These are phyloP conservation scores for Solanum dulcamara DNA, from an alignment of 257 asterid genomes.

Conservation along the genomic window DNA sequence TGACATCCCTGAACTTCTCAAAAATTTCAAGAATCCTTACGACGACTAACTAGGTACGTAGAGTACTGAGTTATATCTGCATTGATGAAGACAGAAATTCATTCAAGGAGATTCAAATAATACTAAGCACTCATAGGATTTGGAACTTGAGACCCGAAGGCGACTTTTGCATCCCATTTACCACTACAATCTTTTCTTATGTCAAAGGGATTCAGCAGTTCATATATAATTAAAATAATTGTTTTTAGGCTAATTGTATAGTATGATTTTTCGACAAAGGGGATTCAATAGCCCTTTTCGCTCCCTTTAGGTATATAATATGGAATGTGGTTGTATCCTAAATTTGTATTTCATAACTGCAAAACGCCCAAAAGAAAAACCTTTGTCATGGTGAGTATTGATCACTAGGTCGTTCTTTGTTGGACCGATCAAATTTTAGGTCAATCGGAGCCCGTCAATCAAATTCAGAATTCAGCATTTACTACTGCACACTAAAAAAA, in stretches of 20 bases:
- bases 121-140: background rate
- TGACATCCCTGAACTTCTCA: slow-evolving; percentile 81
- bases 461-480: too few species aligned
- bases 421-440: too few species aligned
- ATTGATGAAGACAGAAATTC: background rate
- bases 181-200: background rate
- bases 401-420: too few species aligned
- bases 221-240: background rate
- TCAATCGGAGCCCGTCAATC: too few species aligned
- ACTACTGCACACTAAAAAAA: too few species aligned
- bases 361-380: too few species aligned
- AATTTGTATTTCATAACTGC: too few species aligned
- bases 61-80: background rate
- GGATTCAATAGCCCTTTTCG: background rate
- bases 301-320: background rate
- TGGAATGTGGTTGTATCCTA: background rate
- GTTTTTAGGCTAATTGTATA: background rate
- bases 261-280: background rate
- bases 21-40: slow-evolving; percentile 81
- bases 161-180: background rate
- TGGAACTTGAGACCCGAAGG: background rate
- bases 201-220: background rate
- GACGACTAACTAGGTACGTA: slow-evolving; percentile 28
- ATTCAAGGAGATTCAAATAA: background rate
- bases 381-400: too few species aligned